These are phyloP conservation scores for Pleurotus eryngii DNA, from an alignment of 768 basidiomycete genomes.

Conservation along the genomic window DNA sequence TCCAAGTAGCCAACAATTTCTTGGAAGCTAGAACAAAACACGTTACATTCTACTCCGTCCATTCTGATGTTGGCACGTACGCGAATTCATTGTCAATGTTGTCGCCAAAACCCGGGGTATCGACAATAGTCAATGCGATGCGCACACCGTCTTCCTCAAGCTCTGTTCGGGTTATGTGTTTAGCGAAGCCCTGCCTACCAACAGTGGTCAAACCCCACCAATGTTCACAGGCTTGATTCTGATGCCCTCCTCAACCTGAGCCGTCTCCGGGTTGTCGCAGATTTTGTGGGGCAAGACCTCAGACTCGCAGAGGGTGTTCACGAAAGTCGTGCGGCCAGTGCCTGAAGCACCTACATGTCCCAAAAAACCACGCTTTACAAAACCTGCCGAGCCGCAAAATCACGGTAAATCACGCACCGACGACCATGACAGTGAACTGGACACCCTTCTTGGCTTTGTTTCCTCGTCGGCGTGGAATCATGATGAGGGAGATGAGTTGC, in stretches of 20 bases:
- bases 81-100: conserved; percentile 98
- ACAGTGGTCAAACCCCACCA: conserved; percentile 47
- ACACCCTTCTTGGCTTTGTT: conserved; percentile 99
- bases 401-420: conserved; percentile 60
- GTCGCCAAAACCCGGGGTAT: conserved; percentile 98
- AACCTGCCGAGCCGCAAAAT: conserved; percentile 16
- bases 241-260: conserved; percentile 92
- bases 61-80: conserved; percentile 44
- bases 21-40: conserved; percentile 63
- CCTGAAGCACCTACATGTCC: conserved; percentile 81
- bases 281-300: conserved; percentile 89
- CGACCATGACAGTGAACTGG: conserved; percentile 97
- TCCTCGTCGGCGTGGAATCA: conserved; percentile 80
- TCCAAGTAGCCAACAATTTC: conserved; percentile 97
- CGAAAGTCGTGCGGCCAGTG: conserved; percentile 96
- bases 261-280: conserved; percentile 79
- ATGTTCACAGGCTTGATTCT: conserved; percentile 94
- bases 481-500: conserved; percentile 47
- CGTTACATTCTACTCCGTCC: background rate
- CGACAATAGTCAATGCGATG: conserved; percentile 96
- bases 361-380: conserved; percentile 6
- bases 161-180: conserved; percentile 44
- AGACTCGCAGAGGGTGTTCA: conserved; percentile 98
- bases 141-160: conserved; percentile 98
- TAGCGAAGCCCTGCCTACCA: background rate